Conservation (phyloP, 257 asterid species). For the Nicotiana sylvestris region DNA sequence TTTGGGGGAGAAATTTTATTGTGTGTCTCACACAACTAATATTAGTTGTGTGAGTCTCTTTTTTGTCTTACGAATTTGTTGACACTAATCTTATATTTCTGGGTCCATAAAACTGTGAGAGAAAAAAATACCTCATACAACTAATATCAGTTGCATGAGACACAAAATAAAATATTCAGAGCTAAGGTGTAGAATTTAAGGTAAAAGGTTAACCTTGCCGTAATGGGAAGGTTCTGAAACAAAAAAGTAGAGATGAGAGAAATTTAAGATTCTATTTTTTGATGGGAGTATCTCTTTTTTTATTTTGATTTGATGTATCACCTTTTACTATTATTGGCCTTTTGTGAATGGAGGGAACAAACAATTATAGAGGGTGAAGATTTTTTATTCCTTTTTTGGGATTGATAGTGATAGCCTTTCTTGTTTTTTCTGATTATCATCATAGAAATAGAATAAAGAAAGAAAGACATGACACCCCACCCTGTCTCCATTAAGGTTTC, state of each 20-base stretch:
- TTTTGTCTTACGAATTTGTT: too few species aligned
- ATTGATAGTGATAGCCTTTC: constrained; percentile 17
- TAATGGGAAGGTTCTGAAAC: constrained; percentile 23
- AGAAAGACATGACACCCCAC: constrained; percentile 18
- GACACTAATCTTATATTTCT: too few species aligned
- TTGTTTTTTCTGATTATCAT: constrained; percentile 9
- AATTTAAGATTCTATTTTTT: constrained; percentile 14
- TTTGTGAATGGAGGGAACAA: constrained; percentile 19
- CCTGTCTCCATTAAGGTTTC: constrained; percentile 37
- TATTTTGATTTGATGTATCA: constrained; percentile 22
- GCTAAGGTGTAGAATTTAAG: constrained; percentile 18
- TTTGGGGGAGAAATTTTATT: too few species aligned
- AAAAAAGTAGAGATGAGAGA: not conserved
- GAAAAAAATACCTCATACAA: too few species aligned
- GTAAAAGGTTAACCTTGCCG: constrained; percentile 28
- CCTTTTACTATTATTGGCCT: constrained; percentile 17
- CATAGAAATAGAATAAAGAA: not conserved
- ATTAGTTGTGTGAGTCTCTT: too few species aligned
- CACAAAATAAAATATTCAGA: too few species aligned
- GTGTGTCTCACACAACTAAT: too few species aligned
- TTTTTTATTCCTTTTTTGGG: constrained; percentile 24
- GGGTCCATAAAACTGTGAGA: too few species aligned
- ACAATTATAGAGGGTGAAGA: constrained; percentile 33
- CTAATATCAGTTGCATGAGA: too few species aligned
- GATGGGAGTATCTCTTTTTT: not conserved